Evolutionary conservation across 2,329 filamentous ascomycete species (phyloP).

Genomic region (Chrysoporthe cubensis): DNA sequence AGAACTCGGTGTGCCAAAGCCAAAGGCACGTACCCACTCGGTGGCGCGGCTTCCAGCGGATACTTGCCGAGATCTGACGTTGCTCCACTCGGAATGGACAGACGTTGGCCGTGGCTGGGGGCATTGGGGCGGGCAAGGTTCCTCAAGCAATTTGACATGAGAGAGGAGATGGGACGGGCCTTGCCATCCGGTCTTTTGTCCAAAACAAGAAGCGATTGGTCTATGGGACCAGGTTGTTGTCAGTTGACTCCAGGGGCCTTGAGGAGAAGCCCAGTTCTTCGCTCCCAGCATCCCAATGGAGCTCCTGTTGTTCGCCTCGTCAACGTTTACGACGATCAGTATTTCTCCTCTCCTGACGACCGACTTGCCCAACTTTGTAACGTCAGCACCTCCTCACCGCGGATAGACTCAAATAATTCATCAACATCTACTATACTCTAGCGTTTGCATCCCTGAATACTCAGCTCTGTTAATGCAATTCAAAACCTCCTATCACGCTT

Average conservation of each 20-base stretch:
- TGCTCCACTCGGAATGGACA: conserved; percentile 21
- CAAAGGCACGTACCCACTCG: not conserved
- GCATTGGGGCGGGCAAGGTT: conserved; percentile 17
- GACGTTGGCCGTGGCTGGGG: conserved; percentile 16
- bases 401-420: not conserved
- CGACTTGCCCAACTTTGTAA: not conserved
- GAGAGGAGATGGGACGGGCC: conserved; percentile 6
- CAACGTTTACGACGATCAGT: conserved; percentile 12
- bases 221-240: conserved; percentile 11
- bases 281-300: not conserved
- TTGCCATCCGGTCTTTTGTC: conserved; percentile 17
- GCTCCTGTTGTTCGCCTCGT: not conserved
- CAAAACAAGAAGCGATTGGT: conserved; percentile 24
- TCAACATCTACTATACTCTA: not conserved
- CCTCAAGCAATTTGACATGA: conserved; percentile 14
- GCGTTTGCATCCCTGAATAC: not conserved
- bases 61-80: conserved; percentile 26
- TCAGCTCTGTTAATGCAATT: not conserved
- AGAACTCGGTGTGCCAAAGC: not conserved
- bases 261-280: not conserved
- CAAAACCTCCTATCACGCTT: not conserved
- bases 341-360: conserved; percentile 13
- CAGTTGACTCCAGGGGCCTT: not conserved
- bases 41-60: conserved; percentile 24
- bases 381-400: not conserved